Evolutionary conservation across 768 basidiomycete genomes (phyloP).

Genomic region (Pholiota microspora): DNA sequence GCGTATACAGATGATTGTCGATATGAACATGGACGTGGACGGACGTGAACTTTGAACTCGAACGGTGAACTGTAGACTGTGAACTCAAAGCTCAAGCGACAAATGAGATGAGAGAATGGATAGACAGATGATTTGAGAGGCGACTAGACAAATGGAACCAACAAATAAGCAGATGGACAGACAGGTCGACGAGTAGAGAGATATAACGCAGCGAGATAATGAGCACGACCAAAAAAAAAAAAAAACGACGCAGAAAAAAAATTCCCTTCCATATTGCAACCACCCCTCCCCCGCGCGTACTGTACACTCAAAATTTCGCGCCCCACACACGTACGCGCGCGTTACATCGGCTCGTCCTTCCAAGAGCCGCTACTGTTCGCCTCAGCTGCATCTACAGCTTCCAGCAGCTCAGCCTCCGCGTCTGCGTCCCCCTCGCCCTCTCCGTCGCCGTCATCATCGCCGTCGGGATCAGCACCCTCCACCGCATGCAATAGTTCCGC

Average conservation of each 20-base stretch:
- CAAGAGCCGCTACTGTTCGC: constrained; percentile 30
- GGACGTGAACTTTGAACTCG: no score
- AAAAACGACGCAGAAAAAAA: background rate
- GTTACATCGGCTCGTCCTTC: constrained; percentile 1
- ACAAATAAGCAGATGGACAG: no score
- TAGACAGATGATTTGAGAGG: background rate
- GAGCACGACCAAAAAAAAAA: background rate
- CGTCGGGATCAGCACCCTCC: constrained; percentile 20
- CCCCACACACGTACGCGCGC: background rate
- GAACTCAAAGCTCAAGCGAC: no score
- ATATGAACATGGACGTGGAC: no score
- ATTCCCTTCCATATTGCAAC: no score
- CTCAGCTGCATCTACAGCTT: constrained; percentile 50
- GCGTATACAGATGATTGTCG: no score
- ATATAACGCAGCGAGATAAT: background rate
- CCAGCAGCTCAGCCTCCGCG: constrained; percentile 37
- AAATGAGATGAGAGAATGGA: background rate
- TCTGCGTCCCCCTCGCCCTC: constrained; percentile 25
- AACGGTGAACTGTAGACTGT: no score
- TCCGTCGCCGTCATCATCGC: constrained; percentile 21
- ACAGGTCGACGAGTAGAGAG: no score
- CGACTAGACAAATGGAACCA: no score
- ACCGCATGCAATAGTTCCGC: constrained; percentile 30
- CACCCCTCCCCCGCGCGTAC: no score
- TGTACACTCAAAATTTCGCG: background rate